Evolutionary conservation across 2,329 filamentous ascomycete genomes (phyloP), one percentile per base, ranked within the genome.

Genomic region (Aspergillus cejpii): DNA sequence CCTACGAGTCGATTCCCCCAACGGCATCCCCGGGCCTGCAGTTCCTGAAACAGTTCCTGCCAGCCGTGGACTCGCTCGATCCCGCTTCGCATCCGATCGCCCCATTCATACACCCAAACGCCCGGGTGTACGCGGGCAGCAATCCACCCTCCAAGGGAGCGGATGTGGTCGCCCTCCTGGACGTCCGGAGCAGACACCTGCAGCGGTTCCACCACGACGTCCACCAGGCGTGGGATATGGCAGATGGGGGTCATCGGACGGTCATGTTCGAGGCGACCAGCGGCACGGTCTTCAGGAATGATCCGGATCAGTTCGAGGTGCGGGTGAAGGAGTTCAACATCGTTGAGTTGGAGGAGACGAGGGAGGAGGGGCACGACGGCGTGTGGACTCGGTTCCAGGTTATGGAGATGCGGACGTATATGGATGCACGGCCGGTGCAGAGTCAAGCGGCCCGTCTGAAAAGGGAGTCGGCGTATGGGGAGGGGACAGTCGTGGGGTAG

Each of bases 221-320:
- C 2, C 42, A 58, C 36, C 33, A 52, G 11, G 48, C 51, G 12
- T 59, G 54, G 56, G 55, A 57, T 39, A 53, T 58, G 8, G 46
- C 54, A 14, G 42, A 41, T 20, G 37, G 11, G 6, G 24, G 28
- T 3, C 27, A 34, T 17, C 41, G 52, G 3, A 58, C 55, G 1
- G 54, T 58, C 3, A 56, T 57, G 51, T 54, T 53, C 26, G 54
- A 56, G 21, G 52, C 55, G 1, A 57, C 50, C 2, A 52, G 46
- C 3, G 38, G 45, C 14, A 51, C 55, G 5, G 39, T 49, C 1
- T 56, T 58, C 34, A 49, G 46, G 15, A 37, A 48, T 12, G 56
- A 59, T 15, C 52, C 52, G 14, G 55, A 58, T 11, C 36, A 53
- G n/a, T 56, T 57, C 17, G 37, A 45, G 1, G 42, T 57, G 2